phyloP scores from a whole-genome alignment of 1,139 yeast genomes.

The Debaryomyces nepalensis region DNA sequence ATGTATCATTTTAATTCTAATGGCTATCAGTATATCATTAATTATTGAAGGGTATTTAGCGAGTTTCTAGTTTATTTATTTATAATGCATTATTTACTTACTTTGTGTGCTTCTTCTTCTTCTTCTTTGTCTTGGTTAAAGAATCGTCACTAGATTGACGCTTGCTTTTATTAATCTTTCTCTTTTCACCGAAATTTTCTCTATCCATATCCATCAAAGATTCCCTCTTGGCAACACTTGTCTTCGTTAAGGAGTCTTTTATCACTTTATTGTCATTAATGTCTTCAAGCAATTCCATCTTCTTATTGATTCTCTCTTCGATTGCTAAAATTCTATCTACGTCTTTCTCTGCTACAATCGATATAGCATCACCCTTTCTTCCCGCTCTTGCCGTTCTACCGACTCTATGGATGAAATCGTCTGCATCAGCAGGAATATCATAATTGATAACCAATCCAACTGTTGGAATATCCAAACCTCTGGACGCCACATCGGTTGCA shows the following conservation, averaged over 20 bases:
- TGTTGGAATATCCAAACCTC: conserved; percentile 95
- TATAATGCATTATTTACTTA: conserved; percentile 7
- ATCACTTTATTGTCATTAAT: conserved; percentile 79
- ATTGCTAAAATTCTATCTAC: conserved; percentile 80
- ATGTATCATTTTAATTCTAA: conserved; percentile 43
- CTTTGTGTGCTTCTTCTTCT: conserved; percentile 9
- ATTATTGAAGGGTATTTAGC: conserved; percentile 44
- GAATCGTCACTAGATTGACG: conserved; percentile 19
- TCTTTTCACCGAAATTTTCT: conserved; percentile 82
- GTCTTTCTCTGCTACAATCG: conserved; percentile 85
- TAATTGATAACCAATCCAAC: conserved; percentile 89
- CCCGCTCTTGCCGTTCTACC: conserved; percentile 99
- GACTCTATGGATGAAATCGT: conserved; percentile 95
- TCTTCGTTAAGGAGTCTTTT: conserved; percentile 65
- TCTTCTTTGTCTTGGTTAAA: conserved; percentile 8
- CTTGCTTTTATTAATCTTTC: conserved; percentile 58
- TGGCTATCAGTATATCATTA: conserved; percentile 49
- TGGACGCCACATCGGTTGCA: conserved; percentile 95
- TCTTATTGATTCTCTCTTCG: conserved; percentile 79
- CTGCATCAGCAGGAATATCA: conserved; percentile 96
- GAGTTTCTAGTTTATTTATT: conserved; percentile 1
- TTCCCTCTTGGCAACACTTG: conserved; percentile 86
- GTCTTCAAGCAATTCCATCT: conserved; percentile 72
- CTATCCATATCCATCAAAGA: conserved; percentile 92
- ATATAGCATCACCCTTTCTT: conserved; percentile 56